These are phyloP conservation scores for Telfairia occidentalis DNA, from an alignment of 331 rosid species.

Conservation along the genomic window DNA sequence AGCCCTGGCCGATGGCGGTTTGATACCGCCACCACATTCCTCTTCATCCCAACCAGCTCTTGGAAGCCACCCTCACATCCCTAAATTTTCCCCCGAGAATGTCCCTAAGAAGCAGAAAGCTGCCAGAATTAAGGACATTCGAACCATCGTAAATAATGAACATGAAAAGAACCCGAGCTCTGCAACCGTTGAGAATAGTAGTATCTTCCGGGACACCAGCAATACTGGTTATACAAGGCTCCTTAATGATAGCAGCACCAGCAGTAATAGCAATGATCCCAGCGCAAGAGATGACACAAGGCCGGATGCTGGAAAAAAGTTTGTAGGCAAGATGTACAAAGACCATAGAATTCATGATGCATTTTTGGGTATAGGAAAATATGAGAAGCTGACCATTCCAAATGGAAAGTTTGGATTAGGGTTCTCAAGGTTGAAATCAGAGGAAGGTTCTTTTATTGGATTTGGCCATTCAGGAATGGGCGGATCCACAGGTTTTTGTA, in stretches of 20 bases:
- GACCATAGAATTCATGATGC: conserved; percentile 69
- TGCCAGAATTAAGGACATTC: conserved; percentile 20
- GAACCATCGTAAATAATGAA: conserved; percentile 15
- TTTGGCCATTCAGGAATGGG: conserved; percentile 99
- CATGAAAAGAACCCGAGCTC: conserved; percentile 19
- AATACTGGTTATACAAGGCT: conserved; percentile 13
- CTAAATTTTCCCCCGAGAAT: conserved; percentile 40
- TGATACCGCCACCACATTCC: conserved; percentile 70
- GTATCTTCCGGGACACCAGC: conserved; percentile 13
- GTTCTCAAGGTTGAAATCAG: conserved; percentile 45
- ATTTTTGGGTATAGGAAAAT: conserved; percentile 61
- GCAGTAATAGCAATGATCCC: conserved; percentile 19
- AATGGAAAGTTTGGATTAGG: conserved; percentile 65
- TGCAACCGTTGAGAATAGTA: not conserved
- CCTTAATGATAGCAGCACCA: conserved; percentile 18
- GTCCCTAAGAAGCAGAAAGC: conserved; percentile 27
- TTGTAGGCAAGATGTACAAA: conserved; percentile 27
- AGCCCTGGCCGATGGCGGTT: conserved; percentile 69
- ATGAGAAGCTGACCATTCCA: conserved; percentile 37
- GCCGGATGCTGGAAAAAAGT: conserved; percentile 10
- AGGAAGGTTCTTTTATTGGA: conserved; percentile 48
- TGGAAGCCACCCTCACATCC: conserved; percentile 82
- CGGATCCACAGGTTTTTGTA: conserved; percentile 84
- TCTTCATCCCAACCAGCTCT: conserved; percentile 56
- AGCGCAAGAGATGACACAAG: not conserved